A percentile compares a stretch with the other conserved stretches of the same genome.
These are phyloP conservation scores for Cryptococcus sp. DNA, from an alignment of 1,284 basidiomycete genomes.

Conservation along the genomic window DNA sequence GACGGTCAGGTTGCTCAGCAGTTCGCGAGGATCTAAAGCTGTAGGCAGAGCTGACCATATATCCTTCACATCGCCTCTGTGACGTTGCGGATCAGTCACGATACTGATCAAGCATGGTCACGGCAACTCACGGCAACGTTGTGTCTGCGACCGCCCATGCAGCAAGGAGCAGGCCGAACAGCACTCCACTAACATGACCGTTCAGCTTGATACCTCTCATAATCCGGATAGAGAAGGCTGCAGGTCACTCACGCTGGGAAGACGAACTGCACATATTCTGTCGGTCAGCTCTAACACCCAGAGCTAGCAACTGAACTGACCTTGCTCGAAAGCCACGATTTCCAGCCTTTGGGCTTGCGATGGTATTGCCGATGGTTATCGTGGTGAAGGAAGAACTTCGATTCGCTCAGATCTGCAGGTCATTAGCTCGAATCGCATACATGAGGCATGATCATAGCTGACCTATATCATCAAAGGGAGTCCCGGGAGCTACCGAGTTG, in stretches of 20 bases:
- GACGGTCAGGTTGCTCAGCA: slow-evolving; percentile 44
- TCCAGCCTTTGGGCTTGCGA: slow-evolving; percentile 17
- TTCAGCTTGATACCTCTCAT: not conserved
- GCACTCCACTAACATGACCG: slow-evolving; percentile 20
- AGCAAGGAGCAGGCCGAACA: slow-evolving; percentile 23
- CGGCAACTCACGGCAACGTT: slow-evolving; percentile 21
- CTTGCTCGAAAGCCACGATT: slow-evolving; percentile 31
- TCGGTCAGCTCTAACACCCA: not conserved
- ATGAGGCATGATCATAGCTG: slow-evolving; percentile 1
- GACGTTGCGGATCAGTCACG: not conserved
- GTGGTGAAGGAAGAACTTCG: slow-evolving; percentile 23
- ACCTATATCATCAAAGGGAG: slow-evolving; percentile 52
- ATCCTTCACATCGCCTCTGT: slow-evolving; percentile 38
- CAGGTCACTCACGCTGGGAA: slow-evolving; percentile 17
- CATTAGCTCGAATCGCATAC: not conserved
- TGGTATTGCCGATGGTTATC: slow-evolving; percentile 1
- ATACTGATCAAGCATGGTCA: not conserved
- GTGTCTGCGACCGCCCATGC: slow-evolving; percentile 27
- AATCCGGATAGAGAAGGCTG: not conserved
- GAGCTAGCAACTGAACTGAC: slow-evolving; percentile 6
- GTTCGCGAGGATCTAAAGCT: slow-evolving; percentile 38
- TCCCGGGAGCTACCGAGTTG: slow-evolving; percentile 46
- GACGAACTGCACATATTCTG: slow-evolving; percentile 14
- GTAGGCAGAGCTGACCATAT: slow-evolving; percentile 37
- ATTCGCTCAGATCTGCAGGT: slow-evolving; percentile 37